These are phyloP conservation scores for Fusarium multiceps DNA, from an alignment of 2,329 filamentous ascomycete genomes.

Conservation along the genomic window DNA sequence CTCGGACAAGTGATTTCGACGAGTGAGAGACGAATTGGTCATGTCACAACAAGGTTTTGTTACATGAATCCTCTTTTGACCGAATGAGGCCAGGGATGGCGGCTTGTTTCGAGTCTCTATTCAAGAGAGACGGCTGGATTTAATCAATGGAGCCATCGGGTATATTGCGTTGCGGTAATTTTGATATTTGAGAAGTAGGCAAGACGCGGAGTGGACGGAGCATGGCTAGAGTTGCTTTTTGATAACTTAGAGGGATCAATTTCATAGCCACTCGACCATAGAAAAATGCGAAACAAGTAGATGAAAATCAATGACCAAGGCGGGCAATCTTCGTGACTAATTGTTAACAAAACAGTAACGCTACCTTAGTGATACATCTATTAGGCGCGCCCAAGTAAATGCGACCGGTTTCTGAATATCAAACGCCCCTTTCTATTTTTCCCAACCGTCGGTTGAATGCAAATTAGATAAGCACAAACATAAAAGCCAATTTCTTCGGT, in stretches of 20 bases:
- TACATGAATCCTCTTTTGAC: not conserved
- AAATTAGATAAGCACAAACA: conserved; percentile 21
- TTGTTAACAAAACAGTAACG: conserved; percentile 13
- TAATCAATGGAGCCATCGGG: not conserved
- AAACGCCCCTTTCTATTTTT: conserved; percentile 34
- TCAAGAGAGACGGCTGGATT: not conserved
- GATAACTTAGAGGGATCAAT: conserved; percentile 10
- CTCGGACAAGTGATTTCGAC: not conserved
- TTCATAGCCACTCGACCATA: conserved; percentile 8
- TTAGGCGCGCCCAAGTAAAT: conserved; percentile 19
- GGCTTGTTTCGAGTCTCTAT: conserved; percentile 8
- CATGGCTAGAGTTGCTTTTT: conserved; percentile 20
- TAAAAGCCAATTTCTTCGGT: conserved; percentile 11
- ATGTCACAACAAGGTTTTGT: not conserved
- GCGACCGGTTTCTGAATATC: conserved; percentile 11
- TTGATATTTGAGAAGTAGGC: conserved; percentile 6
- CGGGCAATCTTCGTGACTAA: conserved; percentile 15
- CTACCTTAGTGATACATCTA: conserved; percentile 28
- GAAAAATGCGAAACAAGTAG: not conserved
- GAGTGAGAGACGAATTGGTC: not conserved
- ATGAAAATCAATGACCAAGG: conserved; percentile 7
- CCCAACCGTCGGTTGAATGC: conserved; percentile 18
- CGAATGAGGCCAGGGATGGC: not conserved
- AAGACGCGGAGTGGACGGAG: not conserved
- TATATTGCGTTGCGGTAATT: not conserved